These are phyloP conservation scores for Hirsutella minnesotensis DNA, from an alignment of 2,329 filamentous ascomycete species.

Conservation along the genomic window DNA sequence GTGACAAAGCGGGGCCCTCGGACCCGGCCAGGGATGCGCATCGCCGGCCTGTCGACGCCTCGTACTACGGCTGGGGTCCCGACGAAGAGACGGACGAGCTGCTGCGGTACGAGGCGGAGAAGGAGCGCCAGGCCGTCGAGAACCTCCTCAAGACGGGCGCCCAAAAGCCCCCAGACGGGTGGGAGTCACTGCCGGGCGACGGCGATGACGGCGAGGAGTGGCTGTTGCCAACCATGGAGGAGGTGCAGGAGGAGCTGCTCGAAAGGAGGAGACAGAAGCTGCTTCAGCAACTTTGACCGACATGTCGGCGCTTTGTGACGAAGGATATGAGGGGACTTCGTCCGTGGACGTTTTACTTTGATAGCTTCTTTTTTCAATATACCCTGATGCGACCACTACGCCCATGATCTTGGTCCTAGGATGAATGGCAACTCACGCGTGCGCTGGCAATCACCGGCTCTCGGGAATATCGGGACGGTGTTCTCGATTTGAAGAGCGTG, in stretches of 20 bases:
- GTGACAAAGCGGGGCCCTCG: conserved; percentile 46
- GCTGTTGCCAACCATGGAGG: conserved; percentile 74
- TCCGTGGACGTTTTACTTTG: not conserved
- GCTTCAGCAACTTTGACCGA: conserved; percentile 63
- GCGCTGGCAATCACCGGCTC: too few species aligned
- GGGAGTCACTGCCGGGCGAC: conserved; percentile 83
- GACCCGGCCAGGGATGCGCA: conserved; percentile 50
- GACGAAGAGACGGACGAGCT: conserved; percentile 82
- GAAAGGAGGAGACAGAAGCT: conserved; percentile 74
- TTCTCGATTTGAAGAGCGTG: too few species aligned
- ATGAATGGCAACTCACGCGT: too few species aligned
- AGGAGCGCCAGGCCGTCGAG: conserved; percentile 72
- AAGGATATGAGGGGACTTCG: not conserved
- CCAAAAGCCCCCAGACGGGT: conserved; percentile 50
- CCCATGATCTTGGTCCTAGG: too few species aligned
- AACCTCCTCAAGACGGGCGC: conserved; percentile 48
- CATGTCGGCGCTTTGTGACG: not conserved
- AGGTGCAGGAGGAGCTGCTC: conserved; percentile 89
- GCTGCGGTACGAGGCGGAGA: conserved; percentile 67
- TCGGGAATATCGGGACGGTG: too few species aligned
- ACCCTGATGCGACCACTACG: too few species aligned
- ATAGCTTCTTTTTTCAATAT: not conserved
- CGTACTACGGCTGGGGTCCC: conserved; percentile 89
- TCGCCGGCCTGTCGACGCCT: conserved; percentile 72
- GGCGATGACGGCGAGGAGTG: conserved; percentile 70